These are phyloP conservation scores for Salix koriyanagi DNA, from an alignment of 345 rosid genomes.

Conservation along the genomic window DNA sequence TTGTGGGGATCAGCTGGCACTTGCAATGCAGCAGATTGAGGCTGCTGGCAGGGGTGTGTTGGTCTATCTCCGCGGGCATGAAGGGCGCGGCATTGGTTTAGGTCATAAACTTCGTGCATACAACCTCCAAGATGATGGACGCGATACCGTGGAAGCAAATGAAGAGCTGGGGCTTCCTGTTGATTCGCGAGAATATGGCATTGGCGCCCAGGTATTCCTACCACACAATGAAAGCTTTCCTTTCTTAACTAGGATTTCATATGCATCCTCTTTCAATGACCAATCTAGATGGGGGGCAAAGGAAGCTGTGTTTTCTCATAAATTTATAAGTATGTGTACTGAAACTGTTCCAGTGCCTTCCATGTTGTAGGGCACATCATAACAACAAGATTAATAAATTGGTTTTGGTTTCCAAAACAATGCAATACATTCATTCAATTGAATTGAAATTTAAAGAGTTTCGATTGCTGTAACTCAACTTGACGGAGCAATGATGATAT, in stretches of 20 bases:
- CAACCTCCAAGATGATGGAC: conserved; percentile 81
- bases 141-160: conserved; percentile 87
- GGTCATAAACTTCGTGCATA: conserved; percentile 91
- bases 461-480: too few species aligned
- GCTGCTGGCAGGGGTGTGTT: conserved; percentile 65
- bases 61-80: conserved; percentile 81
- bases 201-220: conserved; percentile 80
- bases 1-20: conserved; percentile 74
- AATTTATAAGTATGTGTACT: too few species aligned
- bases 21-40: conserved; percentile 82
- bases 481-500: too few species aligned
- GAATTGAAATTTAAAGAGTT: too few species aligned
- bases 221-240: background rate
- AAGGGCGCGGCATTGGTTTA: conserved; percentile 89
- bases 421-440: too few species aligned
- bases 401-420: too few species aligned
- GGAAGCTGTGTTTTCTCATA: too few species aligned
- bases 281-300: background rate
- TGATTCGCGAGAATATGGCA: conserved; percentile 94
- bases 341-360: too few species aligned
- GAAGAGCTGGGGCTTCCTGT: conserved; percentile 85
- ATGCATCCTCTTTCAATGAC: background rate
- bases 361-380: too few species aligned
- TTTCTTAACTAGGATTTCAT: background rate
- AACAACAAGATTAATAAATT: too few species aligned